Base-by-base conservation (phyloP, 208 protist species). In the Naegleria lovaniensis region DNA sequence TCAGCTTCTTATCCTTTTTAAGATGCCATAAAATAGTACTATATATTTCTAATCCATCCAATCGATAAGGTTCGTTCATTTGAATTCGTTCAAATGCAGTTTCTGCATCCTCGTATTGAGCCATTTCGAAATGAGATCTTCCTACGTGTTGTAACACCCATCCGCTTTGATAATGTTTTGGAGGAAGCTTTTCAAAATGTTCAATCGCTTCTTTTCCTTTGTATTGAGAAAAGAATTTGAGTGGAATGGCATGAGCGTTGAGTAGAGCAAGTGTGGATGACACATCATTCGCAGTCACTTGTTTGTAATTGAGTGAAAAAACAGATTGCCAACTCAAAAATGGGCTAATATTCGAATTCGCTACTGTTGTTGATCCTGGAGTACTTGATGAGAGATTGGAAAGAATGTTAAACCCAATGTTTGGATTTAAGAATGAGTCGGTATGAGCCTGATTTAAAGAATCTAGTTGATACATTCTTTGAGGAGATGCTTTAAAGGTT, bases 11-110 rank as follows among this genome's bases (percentile, higher is more conserved):
- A 55, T 96, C 95, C 51, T 93, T 94, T 90, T 95, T 96, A 6
- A 98, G 93, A 90, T 99, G 98, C 97, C 98, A 99, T 41, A 99
- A 91, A 5, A 97, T 95, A 3, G 97, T 99, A 90, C 97, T 98
- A 92, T 98, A 99, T 3, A 59, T n/a, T 89, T 89, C 86, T 13
- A 89, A n/a, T 76, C 86, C 86, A 25, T 89, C 51, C 2, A 76
- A n/a, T 76, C 86, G 5, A 13, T 43, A 76, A 15, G 43, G 51
- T 29, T 89, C 86, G 6, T 33, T 22, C 29, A 33, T 76, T 43
- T 16, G 7, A 29, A 76, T 41, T 41, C 75, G 38, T 89, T 76
- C 48, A n/a, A 89, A 89, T 11, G 29, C 22, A 13, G 7, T 76
- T 76, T 89, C 86, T 76, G 51, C 48, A 40, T 89, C 9, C 43